These are phyloP conservation scores for Liquidambar formosana DNA, from an alignment of 164 flowering plant genomes.

Conservation along the genomic window DNA sequence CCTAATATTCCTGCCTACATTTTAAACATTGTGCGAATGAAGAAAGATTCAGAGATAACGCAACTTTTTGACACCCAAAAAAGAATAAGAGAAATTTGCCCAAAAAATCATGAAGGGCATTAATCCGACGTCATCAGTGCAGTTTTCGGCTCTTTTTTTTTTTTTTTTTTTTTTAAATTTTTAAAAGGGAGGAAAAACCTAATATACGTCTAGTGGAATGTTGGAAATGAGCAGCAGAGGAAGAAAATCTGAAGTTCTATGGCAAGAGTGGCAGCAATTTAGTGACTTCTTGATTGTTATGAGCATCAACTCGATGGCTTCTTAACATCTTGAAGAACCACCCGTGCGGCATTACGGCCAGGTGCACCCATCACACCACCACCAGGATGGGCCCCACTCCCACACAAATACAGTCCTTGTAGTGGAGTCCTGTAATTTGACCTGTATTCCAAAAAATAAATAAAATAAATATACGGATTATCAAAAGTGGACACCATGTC, in stretches of 20 bases:
- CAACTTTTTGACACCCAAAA: too few relatives aligned
- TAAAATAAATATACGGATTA: neutral
- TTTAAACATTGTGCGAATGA: too few relatives aligned
- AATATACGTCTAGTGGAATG: too few relatives aligned
- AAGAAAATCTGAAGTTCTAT: neutral
- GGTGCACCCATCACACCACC: constrained; percentile 99
- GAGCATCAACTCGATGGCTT: constrained; percentile 4
- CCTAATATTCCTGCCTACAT: too few relatives aligned
- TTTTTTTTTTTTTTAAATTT: too few relatives aligned
- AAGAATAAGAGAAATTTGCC: too few relatives aligned
- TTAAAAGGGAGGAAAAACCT: too few relatives aligned
- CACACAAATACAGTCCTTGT: constrained; percentile 79
- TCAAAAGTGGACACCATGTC: neutral
- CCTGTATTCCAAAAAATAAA: constrained; percentile 41
- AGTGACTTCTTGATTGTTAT: neutral
- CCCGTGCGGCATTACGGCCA: constrained; percentile 88
- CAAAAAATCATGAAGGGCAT: too few relatives aligned
- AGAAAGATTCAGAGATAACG: too few relatives aligned
- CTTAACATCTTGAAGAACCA: constrained; percentile 70
- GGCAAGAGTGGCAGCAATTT: neutral
- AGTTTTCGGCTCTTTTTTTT: too few relatives aligned
- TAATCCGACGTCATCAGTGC: too few relatives aligned
- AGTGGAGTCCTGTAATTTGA: constrained; percentile 81
- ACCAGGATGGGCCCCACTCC: constrained; percentile 94
- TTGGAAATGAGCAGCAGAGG: too few relatives aligned